Evolutionary conservation across 106 monocot genomes (phyloP).

Genomic region (Hemerocallis citrina): DNA sequence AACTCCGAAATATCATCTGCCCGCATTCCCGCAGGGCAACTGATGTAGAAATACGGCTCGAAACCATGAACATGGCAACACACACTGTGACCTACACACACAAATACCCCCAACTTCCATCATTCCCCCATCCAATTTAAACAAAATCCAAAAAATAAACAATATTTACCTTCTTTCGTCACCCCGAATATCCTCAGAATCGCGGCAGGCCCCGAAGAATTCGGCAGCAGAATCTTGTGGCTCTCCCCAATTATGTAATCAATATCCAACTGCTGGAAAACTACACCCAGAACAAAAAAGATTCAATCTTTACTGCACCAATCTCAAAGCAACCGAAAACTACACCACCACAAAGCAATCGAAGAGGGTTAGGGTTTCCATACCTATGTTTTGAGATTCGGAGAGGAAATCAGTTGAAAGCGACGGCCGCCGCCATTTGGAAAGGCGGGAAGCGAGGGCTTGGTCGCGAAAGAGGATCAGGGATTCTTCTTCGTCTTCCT

Average conservation of each 20-base stretch:
- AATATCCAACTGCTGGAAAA: constrained; percentile 98
- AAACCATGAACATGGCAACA: constrained; percentile 96
- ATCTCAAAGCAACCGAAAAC: no score
- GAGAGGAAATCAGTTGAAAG: constrained; percentile 42
- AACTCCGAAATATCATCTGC: constrained; percentile 82
- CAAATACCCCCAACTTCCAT: no score
- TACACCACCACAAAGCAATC: no score
- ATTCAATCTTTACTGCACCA: no score
- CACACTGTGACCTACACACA: constrained; percentile 70
- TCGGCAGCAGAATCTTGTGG: constrained; percentile 60
- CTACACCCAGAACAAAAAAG: constrained; percentile 28
- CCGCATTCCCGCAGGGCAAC: constrained; percentile 80
- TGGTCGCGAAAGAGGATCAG: constrained; percentile 65
- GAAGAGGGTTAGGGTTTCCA: constrained; percentile 6
- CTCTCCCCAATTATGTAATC: constrained; percentile 91
- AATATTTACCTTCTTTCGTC: constrained; percentile 76
- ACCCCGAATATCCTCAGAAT: constrained; percentile 97
- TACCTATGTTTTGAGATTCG: constrained; percentile 53
- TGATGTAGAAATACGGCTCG: constrained; percentile 94
- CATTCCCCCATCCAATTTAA: no score
- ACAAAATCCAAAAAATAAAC: no score
- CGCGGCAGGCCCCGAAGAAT: constrained; percentile 68
- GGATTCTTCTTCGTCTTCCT: constrained; percentile 77
- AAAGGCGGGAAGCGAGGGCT: constrained; percentile 59
- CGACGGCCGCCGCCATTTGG: constrained; percentile 75